Conservation (phyloP, 495 filamentous ascomycete genomes). For the Daldinia caldariorum region DNA sequence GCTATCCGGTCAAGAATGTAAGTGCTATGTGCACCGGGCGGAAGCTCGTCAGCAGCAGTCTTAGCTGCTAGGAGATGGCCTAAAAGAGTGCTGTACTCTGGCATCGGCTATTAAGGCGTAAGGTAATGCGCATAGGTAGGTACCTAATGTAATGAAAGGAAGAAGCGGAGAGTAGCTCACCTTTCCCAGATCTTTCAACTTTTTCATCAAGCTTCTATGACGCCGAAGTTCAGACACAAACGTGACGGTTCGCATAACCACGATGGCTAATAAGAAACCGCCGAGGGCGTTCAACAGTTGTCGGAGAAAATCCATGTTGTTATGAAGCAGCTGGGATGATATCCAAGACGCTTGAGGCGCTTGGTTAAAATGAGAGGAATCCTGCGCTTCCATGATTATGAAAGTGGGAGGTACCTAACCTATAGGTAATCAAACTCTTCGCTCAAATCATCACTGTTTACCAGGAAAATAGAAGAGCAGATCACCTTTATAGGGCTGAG, state of each 20-base stretch:
- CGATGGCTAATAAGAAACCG: slow-evolving; percentile 28
- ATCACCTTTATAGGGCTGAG: too few species aligned
- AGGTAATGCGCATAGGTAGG: neutral
- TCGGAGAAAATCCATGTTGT: slow-evolving; percentile 23
- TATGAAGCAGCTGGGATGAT: neutral
- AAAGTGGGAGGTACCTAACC: neutral
- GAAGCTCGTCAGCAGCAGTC: slow-evolving; percentile 41
- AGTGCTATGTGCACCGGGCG: slow-evolving; percentile 32
- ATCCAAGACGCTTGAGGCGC: neutral
- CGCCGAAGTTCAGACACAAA: slow-evolving; percentile 37
- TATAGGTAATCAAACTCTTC: neutral
- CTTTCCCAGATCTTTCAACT: slow-evolving; percentile 38
- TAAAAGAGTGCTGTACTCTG: slow-evolving; percentile 38
- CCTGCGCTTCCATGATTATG: neutral
- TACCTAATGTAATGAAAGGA: neutral
- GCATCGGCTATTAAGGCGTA: slow-evolving; percentile 36
- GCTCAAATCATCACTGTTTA: too few species aligned
- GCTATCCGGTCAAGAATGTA: slow-evolving; percentile 38
- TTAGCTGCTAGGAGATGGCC: slow-evolving; percentile 47
- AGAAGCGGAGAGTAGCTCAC: slow-evolving; percentile 15
- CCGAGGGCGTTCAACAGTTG: slow-evolving; percentile 29
- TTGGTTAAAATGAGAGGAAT: neutral
- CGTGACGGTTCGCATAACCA: slow-evolving; percentile 19
- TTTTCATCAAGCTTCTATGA: slow-evolving; percentile 32
- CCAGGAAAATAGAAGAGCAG: too few species aligned